These are phyloP conservation scores for Musa balbisiana DNA, from an alignment of 202 grass and related monocot genomes.

Conservation along the genomic window DNA sequence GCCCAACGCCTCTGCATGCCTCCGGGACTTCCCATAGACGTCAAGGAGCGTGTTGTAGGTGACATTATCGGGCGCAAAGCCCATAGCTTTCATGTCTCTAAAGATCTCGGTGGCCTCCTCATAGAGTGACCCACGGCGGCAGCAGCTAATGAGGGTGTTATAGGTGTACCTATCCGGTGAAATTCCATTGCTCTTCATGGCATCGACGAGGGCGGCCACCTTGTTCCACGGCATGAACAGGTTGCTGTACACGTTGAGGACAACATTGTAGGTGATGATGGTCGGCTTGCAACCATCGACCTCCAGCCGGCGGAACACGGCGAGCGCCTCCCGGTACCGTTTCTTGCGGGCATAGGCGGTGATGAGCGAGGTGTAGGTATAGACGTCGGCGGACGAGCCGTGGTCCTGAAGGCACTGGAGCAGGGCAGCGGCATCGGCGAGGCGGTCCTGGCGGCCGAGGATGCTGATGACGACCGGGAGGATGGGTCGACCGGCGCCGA, in stretches of 20 bases:
- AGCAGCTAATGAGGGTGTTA: slow-evolving; percentile 83
- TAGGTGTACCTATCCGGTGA: slow-evolving; percentile 69
- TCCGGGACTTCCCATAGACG: slow-evolving; percentile 73
- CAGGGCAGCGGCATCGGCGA: slow-evolving; percentile 47
- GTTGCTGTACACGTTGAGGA: slow-evolving; percentile 80
- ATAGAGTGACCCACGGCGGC: slow-evolving; percentile 42
- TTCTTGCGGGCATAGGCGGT: slow-evolving; percentile 44
- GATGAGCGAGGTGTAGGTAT: slow-evolving; percentile 59
- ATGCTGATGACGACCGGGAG: slow-evolving; percentile 45
- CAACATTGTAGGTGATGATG: slow-evolving; percentile 74
- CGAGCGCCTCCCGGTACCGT: slow-evolving; percentile 50
- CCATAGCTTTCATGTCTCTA: slow-evolving; percentile 60
- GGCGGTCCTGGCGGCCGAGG: slow-evolving; percentile 35
- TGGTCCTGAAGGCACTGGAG: slow-evolving; percentile 19
- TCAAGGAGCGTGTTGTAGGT: slow-evolving; percentile 73
- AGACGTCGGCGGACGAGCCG: slow-evolving; percentile 27
- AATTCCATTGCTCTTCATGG: slow-evolving; percentile 52
- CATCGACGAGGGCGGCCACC: slow-evolving; percentile 43
- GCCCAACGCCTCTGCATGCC: slow-evolving; percentile 43
- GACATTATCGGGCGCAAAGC: slow-evolving; percentile 59
- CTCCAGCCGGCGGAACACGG: slow-evolving; percentile 52
- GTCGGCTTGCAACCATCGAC: slow-evolving; percentile 44
- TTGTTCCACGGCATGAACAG: slow-evolving; percentile 60
- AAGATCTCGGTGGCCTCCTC: slow-evolving; percentile 51
- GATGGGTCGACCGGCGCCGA: slow-evolving; percentile 9